A percentile compares a stretch with the other conserved stretches of the same genome.
Evolutionary conservation across 768 basidiomycete genomes (phyloP).

Genomic region (Tricholoma flavovirens): DNA sequence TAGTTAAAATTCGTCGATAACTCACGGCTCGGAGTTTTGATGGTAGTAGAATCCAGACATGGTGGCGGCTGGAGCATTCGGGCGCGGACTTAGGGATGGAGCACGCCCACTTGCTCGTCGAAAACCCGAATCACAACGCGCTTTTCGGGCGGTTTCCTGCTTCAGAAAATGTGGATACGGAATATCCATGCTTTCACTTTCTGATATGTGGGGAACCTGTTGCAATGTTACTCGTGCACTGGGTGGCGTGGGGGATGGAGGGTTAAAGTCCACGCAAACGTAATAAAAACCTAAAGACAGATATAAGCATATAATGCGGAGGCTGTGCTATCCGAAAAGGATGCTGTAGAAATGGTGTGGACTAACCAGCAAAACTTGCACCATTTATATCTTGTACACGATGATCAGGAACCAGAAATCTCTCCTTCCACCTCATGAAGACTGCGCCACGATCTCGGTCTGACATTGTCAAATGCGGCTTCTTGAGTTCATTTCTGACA

Average conservation of each 20-base stretch:
- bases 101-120: conserved; percentile 37
- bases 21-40: conserved; percentile 88
- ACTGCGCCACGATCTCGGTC: conserved; percentile 76
- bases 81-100: conserved; percentile 41
- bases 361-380: conserved; percentile 88
- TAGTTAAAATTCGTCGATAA: conserved; percentile 13
- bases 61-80: conserved; percentile 51
- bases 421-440: conserved; percentile 97
- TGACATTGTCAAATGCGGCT: conserved; percentile 71
- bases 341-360: conserved; percentile 4
- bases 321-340: conserved; percentile 7
- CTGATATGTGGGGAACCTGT: conserved; percentile 28
- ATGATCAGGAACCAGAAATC: conserved; percentile 93
- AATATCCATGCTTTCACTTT: conserved; percentile 17
- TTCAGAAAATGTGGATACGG: conserved; percentile 27
- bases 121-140: conserved; percentile 43
- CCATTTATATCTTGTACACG: conserved; percentile 91
- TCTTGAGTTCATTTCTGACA: conserved; percentile 71
- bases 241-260: conserved; percentile 36
- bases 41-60: conserved; percentile 95
- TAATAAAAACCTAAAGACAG: conserved; percentile 77
- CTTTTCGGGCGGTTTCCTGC: conserved; percentile 29
- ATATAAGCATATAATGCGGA: conserved; percentile 12
- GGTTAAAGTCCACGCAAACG: conserved; percentile 89
- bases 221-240: conserved; percentile 25